Evolutionary conservation across 495 filamentous ascomycete species (phyloP).

Genomic region (Trichoderma reesei): DNA sequence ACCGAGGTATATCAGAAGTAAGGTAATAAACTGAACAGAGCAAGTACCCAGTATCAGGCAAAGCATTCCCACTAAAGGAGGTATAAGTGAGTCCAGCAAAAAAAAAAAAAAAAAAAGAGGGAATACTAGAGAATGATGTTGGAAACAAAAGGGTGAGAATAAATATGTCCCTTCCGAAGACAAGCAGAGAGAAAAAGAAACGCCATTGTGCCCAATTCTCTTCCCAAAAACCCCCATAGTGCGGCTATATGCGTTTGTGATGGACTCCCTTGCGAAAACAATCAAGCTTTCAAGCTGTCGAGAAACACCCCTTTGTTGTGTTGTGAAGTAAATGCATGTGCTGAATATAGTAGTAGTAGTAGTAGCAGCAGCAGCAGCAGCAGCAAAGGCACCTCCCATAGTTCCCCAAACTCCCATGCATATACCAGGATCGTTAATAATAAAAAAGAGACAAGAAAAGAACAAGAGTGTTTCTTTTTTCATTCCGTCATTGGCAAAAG

Average conservation of each 20-base stretch:
- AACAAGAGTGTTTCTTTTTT: background rate
- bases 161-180: background rate
- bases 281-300: too few species aligned
- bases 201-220: background rate
- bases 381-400: background rate
- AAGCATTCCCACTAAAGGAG: too few species aligned
- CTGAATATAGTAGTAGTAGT: too few species aligned
- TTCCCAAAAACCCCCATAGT: background rate
- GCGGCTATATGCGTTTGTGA: too few species aligned
- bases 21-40: too few species aligned
- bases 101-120: too few species aligned
- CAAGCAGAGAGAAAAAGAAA: background rate
- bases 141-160: background rate
- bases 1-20: too few species aligned
- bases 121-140: background rate
- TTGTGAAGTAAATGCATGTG: too few species aligned
- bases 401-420: background rate
- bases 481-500: conserved; percentile 3
- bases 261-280: too few species aligned
- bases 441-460: background rate
- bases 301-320: background rate
- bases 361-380: background rate
- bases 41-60: too few species aligned
- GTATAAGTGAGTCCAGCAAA: too few species aligned
- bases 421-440: conserved; percentile 6